Conservation (phyloP, 345 rosid genomes). For the Populus nigra region DNA sequence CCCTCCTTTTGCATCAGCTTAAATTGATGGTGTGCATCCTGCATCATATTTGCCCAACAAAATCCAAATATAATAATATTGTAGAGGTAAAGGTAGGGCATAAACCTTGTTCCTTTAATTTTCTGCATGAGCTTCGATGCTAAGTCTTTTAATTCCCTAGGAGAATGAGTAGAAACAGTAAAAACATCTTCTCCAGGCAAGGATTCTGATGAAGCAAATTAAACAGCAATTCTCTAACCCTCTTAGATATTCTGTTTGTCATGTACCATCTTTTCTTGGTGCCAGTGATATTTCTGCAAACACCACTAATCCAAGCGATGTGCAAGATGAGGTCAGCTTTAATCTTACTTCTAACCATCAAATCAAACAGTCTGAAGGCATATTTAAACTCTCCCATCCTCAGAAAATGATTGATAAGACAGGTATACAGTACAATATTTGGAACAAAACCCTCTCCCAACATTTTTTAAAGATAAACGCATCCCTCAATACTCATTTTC, state of each 20-base stretch:
- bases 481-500: slow-evolving; percentile 50
- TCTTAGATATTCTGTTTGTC: slow-evolving; percentile 27
- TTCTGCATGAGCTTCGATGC: slow-evolving; percentile 46
- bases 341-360: slow-evolving; percentile 46
- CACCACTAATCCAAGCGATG: slow-evolving; percentile 47
- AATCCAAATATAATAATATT: slow-evolving; percentile 48
- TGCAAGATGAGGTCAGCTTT: slow-evolving; percentile 37
- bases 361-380: slow-evolving; percentile 50
- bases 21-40: slow-evolving; percentile 54
- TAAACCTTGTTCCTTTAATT: slow-evolving; percentile 36
- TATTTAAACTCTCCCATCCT: slow-evolving; percentile 50
- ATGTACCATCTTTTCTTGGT: slow-evolving; percentile 26
- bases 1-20: slow-evolving; percentile 51
- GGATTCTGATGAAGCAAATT: slow-evolving; percentile 38
- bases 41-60: slow-evolving; percentile 43
- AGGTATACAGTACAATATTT: slow-evolving; percentile 52
- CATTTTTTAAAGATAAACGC: slow-evolving; percentile 61
- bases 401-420: slow-evolving; percentile 47
- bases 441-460: slow-evolving; percentile 55
- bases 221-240: slow-evolving; percentile 42
- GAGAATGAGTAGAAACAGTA: slow-evolving; percentile 24
- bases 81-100: slow-evolving; percentile 55
- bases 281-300: slow-evolving; percentile 34
- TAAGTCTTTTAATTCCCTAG: slow-evolving; percentile 39
- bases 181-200: slow-evolving; percentile 23